Conservation (phyloP, 441 rosid genomes). For the Bocquillonia castaneifolia region DNA sequence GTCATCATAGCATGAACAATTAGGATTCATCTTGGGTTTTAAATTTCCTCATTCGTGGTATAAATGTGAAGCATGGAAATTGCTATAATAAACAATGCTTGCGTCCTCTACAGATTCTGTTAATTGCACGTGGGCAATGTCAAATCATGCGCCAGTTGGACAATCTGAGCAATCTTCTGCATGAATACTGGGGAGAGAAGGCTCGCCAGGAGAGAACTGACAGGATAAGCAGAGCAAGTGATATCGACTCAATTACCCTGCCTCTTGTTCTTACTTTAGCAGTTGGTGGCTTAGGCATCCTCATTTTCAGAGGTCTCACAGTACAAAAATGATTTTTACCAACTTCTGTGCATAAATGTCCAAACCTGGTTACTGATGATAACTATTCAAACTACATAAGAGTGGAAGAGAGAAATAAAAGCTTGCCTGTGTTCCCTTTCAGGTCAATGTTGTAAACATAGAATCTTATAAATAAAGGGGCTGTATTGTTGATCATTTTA, state of each 20-base stretch:
- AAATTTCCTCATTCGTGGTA: not conserved
- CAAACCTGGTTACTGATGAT: not conserved
- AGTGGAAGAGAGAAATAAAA: not conserved
- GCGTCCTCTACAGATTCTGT: slow-evolving; percentile 41
- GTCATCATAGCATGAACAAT: no score
- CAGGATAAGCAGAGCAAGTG: slow-evolving; percentile 28
- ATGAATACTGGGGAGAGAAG: slow-evolving; percentile 61
- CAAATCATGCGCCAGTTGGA: slow-evolving; percentile 84
- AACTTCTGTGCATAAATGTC: not conserved
- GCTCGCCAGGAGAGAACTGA: slow-evolving; percentile 51
- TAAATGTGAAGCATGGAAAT: not conserved
- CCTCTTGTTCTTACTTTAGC: slow-evolving; percentile 61
- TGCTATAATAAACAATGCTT: not conserved
- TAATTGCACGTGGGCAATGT: slow-evolving; percentile 66
- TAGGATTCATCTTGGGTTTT: no score
- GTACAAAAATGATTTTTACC: slow-evolving; percentile 32
- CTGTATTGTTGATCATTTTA: not conserved
- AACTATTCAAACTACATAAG: not conserved
- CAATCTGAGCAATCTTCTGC: slow-evolving; percentile 66
- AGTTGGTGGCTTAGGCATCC: slow-evolving; percentile 55
- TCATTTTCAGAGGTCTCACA: slow-evolving; percentile 44
- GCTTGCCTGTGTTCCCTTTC: not conserved
- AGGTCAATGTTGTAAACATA: not conserved
- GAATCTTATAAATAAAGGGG: not conserved
- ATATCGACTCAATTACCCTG: slow-evolving; percentile 29